A percentile compares a stretch with the other conserved stretches of the same genome.
Conservation (phyloP, 163 green algal species). For the Chlorella variabilis region DNA sequence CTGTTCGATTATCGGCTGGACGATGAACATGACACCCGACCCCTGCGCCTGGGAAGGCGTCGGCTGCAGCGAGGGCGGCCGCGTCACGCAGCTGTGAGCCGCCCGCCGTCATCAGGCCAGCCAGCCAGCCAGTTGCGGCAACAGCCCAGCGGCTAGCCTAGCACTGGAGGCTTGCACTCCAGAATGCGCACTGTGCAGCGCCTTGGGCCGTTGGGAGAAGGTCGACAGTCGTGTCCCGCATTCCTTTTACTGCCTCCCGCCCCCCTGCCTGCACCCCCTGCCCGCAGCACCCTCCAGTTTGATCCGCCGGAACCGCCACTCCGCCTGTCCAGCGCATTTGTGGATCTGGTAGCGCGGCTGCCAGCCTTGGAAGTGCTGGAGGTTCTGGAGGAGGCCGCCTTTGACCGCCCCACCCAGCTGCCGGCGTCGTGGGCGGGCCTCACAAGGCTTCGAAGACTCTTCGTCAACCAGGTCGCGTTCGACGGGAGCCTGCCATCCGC, state of each 20-base stretch:
- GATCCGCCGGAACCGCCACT: no score
- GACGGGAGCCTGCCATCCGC: background rate
- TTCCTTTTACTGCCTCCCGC: no score
- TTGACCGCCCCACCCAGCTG: background rate
- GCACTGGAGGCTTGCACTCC: no score
- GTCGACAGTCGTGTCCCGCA: no score
- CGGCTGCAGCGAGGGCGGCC: background rate
- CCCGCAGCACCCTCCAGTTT: no score
- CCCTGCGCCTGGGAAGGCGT: background rate
- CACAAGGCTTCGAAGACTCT: background rate
- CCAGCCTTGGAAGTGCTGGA: background rate
- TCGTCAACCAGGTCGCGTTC: background rate
- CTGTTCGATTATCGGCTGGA: background rate
- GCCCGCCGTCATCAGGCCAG: no score
- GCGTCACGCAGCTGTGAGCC: background rate
- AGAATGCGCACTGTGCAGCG: no score
- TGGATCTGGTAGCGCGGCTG: background rate
- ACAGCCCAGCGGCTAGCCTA: no score
- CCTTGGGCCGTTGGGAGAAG: no score
- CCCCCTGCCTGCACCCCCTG: no score
- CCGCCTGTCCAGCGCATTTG: background rate
- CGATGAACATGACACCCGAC: background rate
- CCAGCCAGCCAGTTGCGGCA: no score
- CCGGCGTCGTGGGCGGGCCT: background rate
- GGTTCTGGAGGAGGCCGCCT: background rate